Evolutionary conservation across 768 basidiomycete genomes (phyloP).

Genomic region (Xerocomellus dryophilus): DNA sequence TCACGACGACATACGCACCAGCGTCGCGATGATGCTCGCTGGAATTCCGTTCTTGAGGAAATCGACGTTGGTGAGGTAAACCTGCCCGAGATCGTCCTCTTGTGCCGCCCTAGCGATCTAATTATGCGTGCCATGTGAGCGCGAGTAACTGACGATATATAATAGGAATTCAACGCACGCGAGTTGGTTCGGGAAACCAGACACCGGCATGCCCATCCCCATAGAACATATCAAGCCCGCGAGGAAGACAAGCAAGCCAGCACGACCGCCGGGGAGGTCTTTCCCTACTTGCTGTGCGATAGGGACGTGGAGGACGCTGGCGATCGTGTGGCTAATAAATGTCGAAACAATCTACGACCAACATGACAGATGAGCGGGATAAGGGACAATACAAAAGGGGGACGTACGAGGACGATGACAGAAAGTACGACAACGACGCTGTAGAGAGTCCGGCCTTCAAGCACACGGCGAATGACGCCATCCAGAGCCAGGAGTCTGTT

Average conservation of each 20-base stretch:
- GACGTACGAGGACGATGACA: conserved; percentile 61
- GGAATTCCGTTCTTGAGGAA: conserved; percentile 94
- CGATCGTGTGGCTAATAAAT: conserved; percentile 97
- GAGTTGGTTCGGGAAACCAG: conserved; percentile 98
- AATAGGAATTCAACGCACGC: conserved; percentile 53
- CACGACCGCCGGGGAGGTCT: conserved; percentile 65
- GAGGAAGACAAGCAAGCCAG: conserved; percentile 86
- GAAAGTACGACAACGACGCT: conserved; percentile 70
- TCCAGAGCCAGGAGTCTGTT: conserved; percentile 48
- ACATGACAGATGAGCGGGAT: neutral
- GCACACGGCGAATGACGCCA: conserved; percentile 50
- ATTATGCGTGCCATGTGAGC: neutral
- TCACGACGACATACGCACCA: conserved; percentile 42
- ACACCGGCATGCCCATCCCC: conserved; percentile 98
- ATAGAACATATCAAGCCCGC: conserved; percentile 90
- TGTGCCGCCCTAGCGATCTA: conserved; percentile 68
- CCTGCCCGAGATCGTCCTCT: conserved; percentile 89
- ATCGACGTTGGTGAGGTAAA: conserved; percentile 81
- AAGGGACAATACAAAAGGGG: neutral
- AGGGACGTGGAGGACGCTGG: conserved; percentile 93
- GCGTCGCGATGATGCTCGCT: conserved; percentile 84
- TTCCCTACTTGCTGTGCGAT: conserved; percentile 88
- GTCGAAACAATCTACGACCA: conserved; percentile 74
- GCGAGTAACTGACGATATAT: neutral
- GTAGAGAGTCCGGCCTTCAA: conserved; percentile 63